These are phyloP conservation scores for Penicillium paxilli DNA, from an alignment of 495 filamentous ascomycete species.

Conservation along the genomic window DNA sequence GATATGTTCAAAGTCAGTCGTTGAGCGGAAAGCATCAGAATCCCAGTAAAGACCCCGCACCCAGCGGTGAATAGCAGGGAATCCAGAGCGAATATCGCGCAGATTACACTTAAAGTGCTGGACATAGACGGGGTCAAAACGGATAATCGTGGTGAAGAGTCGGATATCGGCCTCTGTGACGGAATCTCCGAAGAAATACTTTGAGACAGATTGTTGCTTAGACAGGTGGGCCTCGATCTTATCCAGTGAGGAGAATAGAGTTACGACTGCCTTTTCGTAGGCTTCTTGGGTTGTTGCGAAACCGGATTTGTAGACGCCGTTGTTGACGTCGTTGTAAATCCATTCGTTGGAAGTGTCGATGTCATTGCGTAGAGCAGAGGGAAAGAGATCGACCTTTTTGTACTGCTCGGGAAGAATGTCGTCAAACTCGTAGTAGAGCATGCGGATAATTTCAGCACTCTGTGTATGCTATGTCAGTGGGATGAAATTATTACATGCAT, in stretches of 20 bases:
- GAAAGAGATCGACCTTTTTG: conserved; percentile 65
- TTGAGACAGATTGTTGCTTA: conserved; percentile 41
- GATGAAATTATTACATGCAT: not conserved
- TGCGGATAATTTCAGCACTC: conserved; percentile 62
- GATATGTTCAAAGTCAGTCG: conserved; percentile 70
- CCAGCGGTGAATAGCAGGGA: conserved; percentile 68
- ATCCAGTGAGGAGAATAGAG: conserved; percentile 73
- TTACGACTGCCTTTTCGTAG: conserved; percentile 66
- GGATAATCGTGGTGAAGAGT: conserved; percentile 78
- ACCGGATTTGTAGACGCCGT: conserved; percentile 79
- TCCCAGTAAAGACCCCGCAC: conserved; percentile 70
- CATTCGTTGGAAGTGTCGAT: conserved; percentile 80
- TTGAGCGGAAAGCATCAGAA: conserved; percentile 57
- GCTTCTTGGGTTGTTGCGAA: conserved; percentile 76
- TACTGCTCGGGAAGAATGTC: conserved; percentile 57
- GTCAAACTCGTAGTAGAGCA: conserved; percentile 76
- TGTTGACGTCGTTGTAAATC: conserved; percentile 84
- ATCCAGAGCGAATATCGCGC: conserved; percentile 76
- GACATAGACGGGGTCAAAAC: conserved; percentile 87
- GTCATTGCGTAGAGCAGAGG: conserved; percentile 51
- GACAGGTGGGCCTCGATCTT: conserved; percentile 66
- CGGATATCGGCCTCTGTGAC: conserved; percentile 84
- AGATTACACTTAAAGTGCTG: conserved; percentile 96
- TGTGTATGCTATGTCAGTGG: conserved; percentile 9
- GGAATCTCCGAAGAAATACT: conserved; percentile 65